A percentile compares a stretch with the other conserved stretches of the same genome.
These are phyloP conservation scores for Friedmanniomyces endolithicus DNA, from an alignment of 495 filamentous ascomycete species.

Conservation along the genomic window DNA sequence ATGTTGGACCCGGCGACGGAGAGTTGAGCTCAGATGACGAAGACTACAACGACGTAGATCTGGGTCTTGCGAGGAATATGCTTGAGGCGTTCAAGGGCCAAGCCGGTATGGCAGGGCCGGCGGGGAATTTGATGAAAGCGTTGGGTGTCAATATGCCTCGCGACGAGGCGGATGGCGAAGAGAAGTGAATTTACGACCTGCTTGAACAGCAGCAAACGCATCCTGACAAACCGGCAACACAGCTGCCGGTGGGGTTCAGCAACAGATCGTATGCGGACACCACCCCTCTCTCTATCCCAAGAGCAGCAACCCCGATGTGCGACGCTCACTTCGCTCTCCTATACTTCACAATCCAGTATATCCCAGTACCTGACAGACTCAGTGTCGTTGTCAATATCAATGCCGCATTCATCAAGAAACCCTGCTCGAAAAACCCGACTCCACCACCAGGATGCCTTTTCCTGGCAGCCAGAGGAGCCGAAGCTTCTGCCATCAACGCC, in stretches of 20 bases:
- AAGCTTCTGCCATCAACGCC: constrained; percentile 24
- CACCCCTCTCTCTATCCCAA: too few species aligned
- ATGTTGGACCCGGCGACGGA: constrained; percentile 23
- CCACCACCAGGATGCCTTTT: constrained; percentile 30
- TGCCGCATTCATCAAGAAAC: constrained; percentile 25
- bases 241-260: too few species aligned
- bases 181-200: too few species aligned
- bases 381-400: constrained; percentile 1
- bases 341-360: constrained; percentile 7
- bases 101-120: constrained; percentile 69
- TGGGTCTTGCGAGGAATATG: constrained; percentile 79
- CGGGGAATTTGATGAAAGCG: constrained; percentile 70
- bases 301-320: too few species aligned
- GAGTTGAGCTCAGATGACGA: constrained; percentile 30
- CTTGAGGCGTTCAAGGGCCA: constrained; percentile 88
- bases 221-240: too few species aligned
- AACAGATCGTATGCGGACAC: too few species aligned
- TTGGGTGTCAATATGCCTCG: constrained; percentile 71
- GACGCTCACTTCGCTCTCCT: neutral
- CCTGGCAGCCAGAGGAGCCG: constrained; percentile 31
- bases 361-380: neutral
- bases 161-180: constrained; percentile 43
- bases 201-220: too few species aligned
- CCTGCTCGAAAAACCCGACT: constrained; percentile 44
- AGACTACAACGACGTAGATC: constrained; percentile 59